Base-by-base conservation (phyloP, 345 rosid genomes). In the Eutrema heterophyllum region DNA sequence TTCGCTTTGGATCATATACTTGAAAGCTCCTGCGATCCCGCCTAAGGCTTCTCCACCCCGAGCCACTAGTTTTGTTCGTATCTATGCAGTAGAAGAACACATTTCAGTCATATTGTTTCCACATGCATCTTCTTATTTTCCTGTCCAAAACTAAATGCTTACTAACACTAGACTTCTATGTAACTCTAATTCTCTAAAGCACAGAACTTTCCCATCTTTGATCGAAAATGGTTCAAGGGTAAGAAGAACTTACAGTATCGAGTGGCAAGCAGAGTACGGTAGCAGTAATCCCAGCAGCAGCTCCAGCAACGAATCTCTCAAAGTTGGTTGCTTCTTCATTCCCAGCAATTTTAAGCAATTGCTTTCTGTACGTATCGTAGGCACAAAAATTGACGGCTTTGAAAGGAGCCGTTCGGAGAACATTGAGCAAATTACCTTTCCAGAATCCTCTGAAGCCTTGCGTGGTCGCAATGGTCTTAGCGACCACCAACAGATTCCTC, bases 261-360 rank as follows among this genome's bases (percentile, higher is more conserved):
- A 94, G 82, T 1, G 98, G 98, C 78, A 91, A 84, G 86, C 98
- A 91, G 66, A 94, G 87, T 54, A 88, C 79, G 71, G 86, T 83
- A 39, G 98, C 98, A 61, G 98, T 94, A 56, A 94, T 82, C 80
- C 97, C 98, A 74, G 98, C 96, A 0, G 94, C 87, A 67, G 97
- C 98, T 59, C 98, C 97, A 36, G 98, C 94, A 72, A 91, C 63
- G 15, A 94, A 89, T 83, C 98, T 83, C 84, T 94, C 93, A 53
- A 89, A 86, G 69, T 94, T 91, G 1, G 97, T 86, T 5, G 86
- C 73, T 80, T 91, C 97, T 70, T 89, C 84, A 46, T 87, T 94
- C 55, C 88, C 81, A 53, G 95, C 76, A 55, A 82, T 18, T 73
- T 81, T 89, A 73, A 88, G 64, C 76, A 91, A 79, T 18, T 84